Base-by-base conservation (phyloP, 2,329 filamentous ascomycete genomes). In the Neophaeococcomyces mojaviensis region DNA sequence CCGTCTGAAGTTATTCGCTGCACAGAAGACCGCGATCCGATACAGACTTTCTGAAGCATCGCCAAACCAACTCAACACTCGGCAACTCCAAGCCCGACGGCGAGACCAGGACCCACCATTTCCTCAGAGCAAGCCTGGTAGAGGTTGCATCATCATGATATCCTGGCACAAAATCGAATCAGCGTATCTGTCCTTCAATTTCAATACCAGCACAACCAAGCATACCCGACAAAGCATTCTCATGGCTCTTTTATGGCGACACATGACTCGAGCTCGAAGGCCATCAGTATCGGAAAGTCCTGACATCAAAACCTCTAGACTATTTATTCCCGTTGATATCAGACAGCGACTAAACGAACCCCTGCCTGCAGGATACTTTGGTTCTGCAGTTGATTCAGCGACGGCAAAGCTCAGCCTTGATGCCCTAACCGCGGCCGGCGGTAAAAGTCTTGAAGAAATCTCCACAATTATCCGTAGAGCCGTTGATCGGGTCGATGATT, bases 301-400 rank as follows among this genome's bases (percentile, higher is more conserved):
- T 1, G 12, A 32, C 6, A 30, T 56, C 18, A 60, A 61, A 5
- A 53, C 55, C 0, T 68, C 65, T 1, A 54, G 64, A 2, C 63
- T 67, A 48, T 63, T 65, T 33, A 62, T 68, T 34, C 62, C 66
- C 2, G 58, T 68, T 28, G 62, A 69, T 46, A 63, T 61, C 3
- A 61, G 66, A 3, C 50, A 51, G n/a, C 63, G 62, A 6, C 62
- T 65, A 3, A 55, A 60, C 36, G 62, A 61, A 15, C 59, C 55
- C 0, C 53, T 68, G 2, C 61, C 67, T 41, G 59, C 61, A 2
- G 55, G 58, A 2, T 66, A 64, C 0, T 54, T 68, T 19, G 67
- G 66, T 5, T 67, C 66, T 44, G 68, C 66, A 46, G 56, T 69
- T 9, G 65, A 64, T 34, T 68, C 63, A 48, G 57, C 65, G 2